phyloP scores from a whole-genome alignment of 2,329 filamentous ascomycete species.

The Pseudocercospora musae region DNA sequence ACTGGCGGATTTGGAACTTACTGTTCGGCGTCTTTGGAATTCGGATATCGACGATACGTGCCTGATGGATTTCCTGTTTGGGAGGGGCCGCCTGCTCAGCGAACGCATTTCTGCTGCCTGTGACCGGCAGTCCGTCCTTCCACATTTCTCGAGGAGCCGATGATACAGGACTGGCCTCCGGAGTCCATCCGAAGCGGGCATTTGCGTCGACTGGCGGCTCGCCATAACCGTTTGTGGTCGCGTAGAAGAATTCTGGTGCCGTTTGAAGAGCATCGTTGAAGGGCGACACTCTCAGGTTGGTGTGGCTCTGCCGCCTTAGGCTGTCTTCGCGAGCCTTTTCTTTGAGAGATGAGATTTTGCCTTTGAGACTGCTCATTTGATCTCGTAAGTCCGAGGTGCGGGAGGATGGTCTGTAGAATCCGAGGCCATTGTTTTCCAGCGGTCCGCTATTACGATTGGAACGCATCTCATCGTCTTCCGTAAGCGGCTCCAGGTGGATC shows the following conservation, averaged over 20 bases:
- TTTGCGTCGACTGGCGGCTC: slow-evolving; percentile 20
- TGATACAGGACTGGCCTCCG: slow-evolving; percentile 13
- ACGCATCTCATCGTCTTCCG: slow-evolving; percentile 38
- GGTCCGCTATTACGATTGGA: slow-evolving; percentile 17
- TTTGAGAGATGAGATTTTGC: slow-evolving; percentile 76
- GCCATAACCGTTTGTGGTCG: slow-evolving; percentile 17
- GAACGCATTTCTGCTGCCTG: slow-evolving; percentile 29
- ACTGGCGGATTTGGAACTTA: slow-evolving; percentile 13
- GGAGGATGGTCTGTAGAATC: slow-evolving; percentile 64
- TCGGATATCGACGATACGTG: slow-evolving; percentile 15
- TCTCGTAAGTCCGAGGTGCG: slow-evolving; percentile 72
- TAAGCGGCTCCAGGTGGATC: slow-evolving; percentile 39
- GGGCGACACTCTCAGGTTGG: slow-evolving; percentile 72
- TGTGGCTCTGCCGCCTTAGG: slow-evolving; percentile 71
- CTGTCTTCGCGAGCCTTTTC: slow-evolving; percentile 77
- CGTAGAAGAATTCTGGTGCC: slow-evolving; percentile 34
- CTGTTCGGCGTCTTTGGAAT: slow-evolving; percentile 14
- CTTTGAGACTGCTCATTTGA: slow-evolving; percentile 81
- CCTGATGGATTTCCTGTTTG: slow-evolving; percentile 10
- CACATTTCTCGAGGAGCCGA: slow-evolving; percentile 9
- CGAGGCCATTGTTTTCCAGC: slow-evolving; percentile 29
- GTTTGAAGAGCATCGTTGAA: slow-evolving; percentile 62
- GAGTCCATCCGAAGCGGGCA: slow-evolving; percentile 26
- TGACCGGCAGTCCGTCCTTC: slow-evolving; percentile 7
- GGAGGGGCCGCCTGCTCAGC: slow-evolving; percentile 22